Conservation (phyloP, 2,329 filamentous ascomycete genomes). For the Penicillium sp. region DNA sequence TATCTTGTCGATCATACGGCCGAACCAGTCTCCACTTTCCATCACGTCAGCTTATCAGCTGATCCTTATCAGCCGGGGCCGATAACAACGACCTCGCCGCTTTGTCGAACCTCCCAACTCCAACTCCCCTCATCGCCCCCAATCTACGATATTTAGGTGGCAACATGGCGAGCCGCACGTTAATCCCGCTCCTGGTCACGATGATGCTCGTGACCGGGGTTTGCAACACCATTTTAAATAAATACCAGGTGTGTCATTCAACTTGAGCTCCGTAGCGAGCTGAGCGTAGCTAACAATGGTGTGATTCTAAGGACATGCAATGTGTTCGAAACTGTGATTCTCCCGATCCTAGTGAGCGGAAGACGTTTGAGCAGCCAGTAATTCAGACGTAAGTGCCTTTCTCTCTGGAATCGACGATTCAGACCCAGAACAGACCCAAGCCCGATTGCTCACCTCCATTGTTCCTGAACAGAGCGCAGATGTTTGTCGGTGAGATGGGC, state of each 20-base stretch:
- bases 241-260: constrained; percentile 72
- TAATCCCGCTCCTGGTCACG: constrained; percentile 81
- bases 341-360: constrained; percentile 63
- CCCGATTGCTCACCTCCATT: neutral
- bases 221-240: constrained; percentile 95
- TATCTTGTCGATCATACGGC: neutral
- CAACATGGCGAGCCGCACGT: constrained; percentile 67
- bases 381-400: constrained; percentile 69
- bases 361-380: constrained; percentile 89
- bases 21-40: neutral
- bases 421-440: neutral
- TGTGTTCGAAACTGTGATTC: constrained; percentile 87
- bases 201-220: constrained; percentile 98
- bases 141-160: neutral
- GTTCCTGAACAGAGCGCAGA: constrained; percentile 62
- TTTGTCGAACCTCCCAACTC: constrained; percentile 1
- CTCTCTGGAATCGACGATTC: neutral
- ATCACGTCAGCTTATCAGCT: constrained; percentile 12
- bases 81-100: constrained; percentile 3
- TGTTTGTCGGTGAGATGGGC: constrained; percentile 96
- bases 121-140: constrained; percentile 12
- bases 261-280: neutral
- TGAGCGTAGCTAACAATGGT: constrained; percentile 6
- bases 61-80: neutral
- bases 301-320: constrained; percentile 73